Percentiles rank a stretch among this genome's conserved stretches.
These are phyloP conservation scores for Nakazawaea anatomiae DNA, from an alignment of 805 yeast genomes.

Conservation along the genomic window DNA sequence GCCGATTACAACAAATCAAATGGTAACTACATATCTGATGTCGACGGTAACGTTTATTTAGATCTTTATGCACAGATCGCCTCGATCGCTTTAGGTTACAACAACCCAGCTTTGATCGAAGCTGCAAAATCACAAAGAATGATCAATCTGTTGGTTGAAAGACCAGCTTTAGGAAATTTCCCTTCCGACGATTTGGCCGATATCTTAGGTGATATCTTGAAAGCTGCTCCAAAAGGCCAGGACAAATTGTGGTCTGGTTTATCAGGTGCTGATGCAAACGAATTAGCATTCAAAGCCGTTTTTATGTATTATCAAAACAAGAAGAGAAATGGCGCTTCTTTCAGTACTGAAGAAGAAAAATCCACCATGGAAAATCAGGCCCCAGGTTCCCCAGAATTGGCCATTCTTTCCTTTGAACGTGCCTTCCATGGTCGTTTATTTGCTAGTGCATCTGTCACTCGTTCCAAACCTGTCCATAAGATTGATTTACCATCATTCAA, in stretches of 20 bases:
- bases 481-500: slow-evolving; percentile 54
- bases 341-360: slow-evolving; percentile 37
- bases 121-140: slow-evolving; percentile 55
- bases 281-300: slow-evolving; percentile 66
- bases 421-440: slow-evolving; percentile 55
- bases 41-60: slow-evolving; percentile 54
- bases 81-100: slow-evolving; percentile 66
- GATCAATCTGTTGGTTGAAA: slow-evolving; percentile 58
- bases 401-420: slow-evolving; percentile 45
- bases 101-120: slow-evolving; percentile 56
- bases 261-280: slow-evolving; percentile 67
- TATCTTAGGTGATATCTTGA: slow-evolving; percentile 43
- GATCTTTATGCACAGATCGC: slow-evolving; percentile 73
- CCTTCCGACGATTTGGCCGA: slow-evolving; percentile 50
- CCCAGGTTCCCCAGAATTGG: slow-evolving; percentile 51
- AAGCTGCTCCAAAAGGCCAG: slow-evolving; percentile 63
- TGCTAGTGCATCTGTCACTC: slow-evolving; percentile 49
- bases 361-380: slow-evolving; percentile 44
- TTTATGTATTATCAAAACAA: slow-evolving; percentile 57
- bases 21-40: slow-evolving; percentile 64
- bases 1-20: slow-evolving; percentile 58
- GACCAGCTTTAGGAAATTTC: slow-evolving; percentile 66
- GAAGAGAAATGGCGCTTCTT: slow-evolving; percentile 40
- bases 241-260: slow-evolving; percentile 58
- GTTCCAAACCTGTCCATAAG: slow-evolving; percentile 53